A percentile compares a stretch with the other conserved stretches of the same genome.
These are phyloP conservation scores for Cerrena zonata DNA, from an alignment of 1,284 basidiomycete species.

Conservation along the genomic window DNA sequence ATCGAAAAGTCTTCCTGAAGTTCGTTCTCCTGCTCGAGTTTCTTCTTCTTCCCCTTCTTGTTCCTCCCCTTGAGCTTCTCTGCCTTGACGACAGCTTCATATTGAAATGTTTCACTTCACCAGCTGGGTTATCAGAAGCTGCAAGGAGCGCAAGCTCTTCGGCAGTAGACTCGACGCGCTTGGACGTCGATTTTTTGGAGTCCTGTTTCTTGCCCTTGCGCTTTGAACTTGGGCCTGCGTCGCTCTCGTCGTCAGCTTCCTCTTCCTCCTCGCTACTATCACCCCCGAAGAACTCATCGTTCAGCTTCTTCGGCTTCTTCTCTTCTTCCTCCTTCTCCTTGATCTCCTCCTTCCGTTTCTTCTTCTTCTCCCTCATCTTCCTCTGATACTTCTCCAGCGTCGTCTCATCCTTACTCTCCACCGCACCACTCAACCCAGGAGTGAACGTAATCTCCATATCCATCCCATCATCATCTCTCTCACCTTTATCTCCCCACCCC, in stretches of 20 bases:
- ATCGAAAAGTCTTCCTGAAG: slow-evolving; percentile 77
- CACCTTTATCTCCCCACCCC: slow-evolving; percentile 64
- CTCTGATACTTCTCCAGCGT: slow-evolving; percentile 80
- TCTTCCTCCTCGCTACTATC: slow-evolving; percentile 37
- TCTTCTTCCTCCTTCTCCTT: slow-evolving; percentile 32
- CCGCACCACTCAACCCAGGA: slow-evolving; percentile 65
- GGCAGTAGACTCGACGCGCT: slow-evolving; percentile 34
- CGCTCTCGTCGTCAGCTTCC: slow-evolving; percentile 15
- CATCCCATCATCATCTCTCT: slow-evolving; percentile 44
- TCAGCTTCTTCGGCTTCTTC: slow-evolving; percentile 18
- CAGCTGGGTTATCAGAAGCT: slow-evolving; percentile 47
- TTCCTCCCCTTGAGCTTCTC: slow-evolving; percentile 66
- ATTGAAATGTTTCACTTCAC: slow-evolving; percentile 78
- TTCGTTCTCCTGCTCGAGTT: slow-evolving; percentile 49
- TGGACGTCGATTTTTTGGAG: slow-evolving; percentile 7
- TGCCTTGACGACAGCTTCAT: slow-evolving; percentile 82
- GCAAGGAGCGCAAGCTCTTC: slow-evolving; percentile 67
- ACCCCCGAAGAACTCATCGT: slow-evolving; percentile 74
- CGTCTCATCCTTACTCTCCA: slow-evolving; percentile 65
- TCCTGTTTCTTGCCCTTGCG: slow-evolving; percentile 17
- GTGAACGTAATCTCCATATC: slow-evolving; percentile 94
- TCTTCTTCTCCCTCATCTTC: slow-evolving; percentile 83
- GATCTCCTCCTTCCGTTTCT: slow-evolving; percentile 67
- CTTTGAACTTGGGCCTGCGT: slow-evolving; percentile 26
- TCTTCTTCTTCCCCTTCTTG: slow-evolving; percentile 39